Base-by-base conservation (phyloP, 1,284 basidiomycete genomes). In the Blastosporella zonata region DNA sequence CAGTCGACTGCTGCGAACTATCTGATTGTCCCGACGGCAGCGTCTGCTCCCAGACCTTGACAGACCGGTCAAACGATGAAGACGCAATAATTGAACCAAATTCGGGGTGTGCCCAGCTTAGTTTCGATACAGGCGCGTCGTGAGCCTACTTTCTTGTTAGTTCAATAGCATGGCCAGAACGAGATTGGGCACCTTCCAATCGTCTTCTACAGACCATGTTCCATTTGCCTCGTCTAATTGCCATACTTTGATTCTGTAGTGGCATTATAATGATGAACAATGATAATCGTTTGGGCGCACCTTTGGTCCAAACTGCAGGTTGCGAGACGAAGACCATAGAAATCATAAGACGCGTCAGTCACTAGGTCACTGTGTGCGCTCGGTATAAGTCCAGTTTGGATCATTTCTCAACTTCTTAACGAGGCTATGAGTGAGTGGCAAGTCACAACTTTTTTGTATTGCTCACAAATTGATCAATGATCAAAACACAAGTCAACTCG, bases 41-140 rank as follows among this genome's bases (percentile, higher is more conserved):
- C 1, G 68, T 70, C 59, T 90, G 87, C 63, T 94, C 91, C 92
- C 92, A 96, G 15, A 96, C 79, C 66, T 93, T 88, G 47, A 93
- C 87, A 0, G 88, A 90, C 13, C 93, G 80, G 67, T 97, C 93
- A 60, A 92, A 92, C 1, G 88, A 92, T 5, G 82, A 81, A 0
- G 88, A 91, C 0, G 91, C 91, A 47, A 96, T 73, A 47, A 96
- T 78, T 1, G 82, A 80, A 8, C 92, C 93, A 55, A 92, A 93
- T 64, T 93, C 84, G 5, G 93, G 92, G 62, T 94, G 91, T 1
- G 90, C 90, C 86, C 92, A 96, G 47, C 79, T 80, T n/a, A 95
- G 60, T 64, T 81, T 84, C 6, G 90, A 81, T 33, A 94, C 75
- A 0, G 92, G 82, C 8, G 92, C 92, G 59, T 93, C 91, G 65